Evolutionary conservation across 2,329 filamentous ascomycete genomes (phyloP).

Genomic region (Rugonectria rugulosa): DNA sequence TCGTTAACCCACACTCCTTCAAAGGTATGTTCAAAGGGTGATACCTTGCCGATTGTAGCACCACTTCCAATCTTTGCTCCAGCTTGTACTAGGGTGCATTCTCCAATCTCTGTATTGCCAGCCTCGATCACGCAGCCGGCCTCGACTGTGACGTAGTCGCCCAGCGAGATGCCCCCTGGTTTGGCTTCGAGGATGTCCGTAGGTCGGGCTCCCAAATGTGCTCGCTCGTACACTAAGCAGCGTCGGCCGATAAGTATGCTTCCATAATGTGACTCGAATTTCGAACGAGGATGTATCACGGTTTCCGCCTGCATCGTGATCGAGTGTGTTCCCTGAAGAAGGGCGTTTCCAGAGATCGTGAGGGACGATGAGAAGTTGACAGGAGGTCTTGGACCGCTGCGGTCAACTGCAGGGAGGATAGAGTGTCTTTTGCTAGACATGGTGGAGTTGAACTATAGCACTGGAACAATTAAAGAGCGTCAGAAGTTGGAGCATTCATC

Average conservation of each 20-base stretch:
- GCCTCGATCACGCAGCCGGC: constrained; percentile 67
- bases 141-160: constrained; percentile 69
- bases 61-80: constrained; percentile 67
- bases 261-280: constrained; percentile 79
- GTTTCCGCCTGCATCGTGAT: constrained; percentile 81
- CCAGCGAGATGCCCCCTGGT: constrained; percentile 61
- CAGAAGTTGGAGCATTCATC: constrained; percentile 23
- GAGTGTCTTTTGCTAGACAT: constrained; percentile 64
- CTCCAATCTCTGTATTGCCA: constrained; percentile 67
- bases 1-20: background rate
- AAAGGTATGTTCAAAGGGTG: constrained; percentile 15
- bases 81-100: constrained; percentile 67
- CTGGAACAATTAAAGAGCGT: background rate
- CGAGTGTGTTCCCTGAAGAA: constrained; percentile 74
- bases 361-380: constrained; percentile 67
- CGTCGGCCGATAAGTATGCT: constrained; percentile 82
- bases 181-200: constrained; percentile 33
- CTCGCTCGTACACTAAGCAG: constrained; percentile 81
- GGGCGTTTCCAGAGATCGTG: constrained; percentile 68
- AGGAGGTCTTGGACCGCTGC: constrained; percentile 65
- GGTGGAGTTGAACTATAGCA: no score
- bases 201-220: constrained; percentile 59
- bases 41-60: constrained; percentile 68
- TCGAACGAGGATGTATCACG: constrained; percentile 85
- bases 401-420: constrained; percentile 60